Evolutionary conservation across 2,329 filamentous ascomycete species (phyloP).

Genomic region (Cercospora berteroae): DNA sequence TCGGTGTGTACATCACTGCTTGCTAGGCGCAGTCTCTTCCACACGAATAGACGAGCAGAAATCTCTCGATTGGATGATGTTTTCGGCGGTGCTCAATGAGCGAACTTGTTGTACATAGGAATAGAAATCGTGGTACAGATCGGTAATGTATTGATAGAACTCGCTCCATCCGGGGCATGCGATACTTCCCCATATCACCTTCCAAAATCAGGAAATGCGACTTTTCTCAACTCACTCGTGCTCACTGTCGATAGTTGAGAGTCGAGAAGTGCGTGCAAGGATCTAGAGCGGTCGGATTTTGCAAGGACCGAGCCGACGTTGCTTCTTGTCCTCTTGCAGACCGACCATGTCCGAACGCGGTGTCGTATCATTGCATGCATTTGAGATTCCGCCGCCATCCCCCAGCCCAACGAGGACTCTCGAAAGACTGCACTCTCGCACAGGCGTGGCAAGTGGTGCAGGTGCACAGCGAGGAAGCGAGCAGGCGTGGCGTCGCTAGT

Average conservation of each 20-base stretch:
- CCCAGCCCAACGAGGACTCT: too few relatives aligned
- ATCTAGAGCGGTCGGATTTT: not conserved
- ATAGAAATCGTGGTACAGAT: not conserved
- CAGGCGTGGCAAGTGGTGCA: not conserved
- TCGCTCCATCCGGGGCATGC: not conserved
- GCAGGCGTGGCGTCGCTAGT: not conserved
- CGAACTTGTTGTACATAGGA: not conserved
- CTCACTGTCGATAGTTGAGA: not conserved
- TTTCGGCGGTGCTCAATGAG: not conserved
- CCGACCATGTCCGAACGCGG: not conserved
- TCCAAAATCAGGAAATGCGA: not conserved
- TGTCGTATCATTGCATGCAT: not conserved
- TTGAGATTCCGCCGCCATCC: not conserved
- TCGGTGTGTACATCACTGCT: constrained; percentile 15
- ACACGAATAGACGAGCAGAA: not conserved
- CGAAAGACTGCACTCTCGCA: not conserved
- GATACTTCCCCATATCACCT: not conserved
- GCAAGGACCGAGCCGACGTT: not conserved
- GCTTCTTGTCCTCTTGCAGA: not conserved
- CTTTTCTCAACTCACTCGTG: not conserved
- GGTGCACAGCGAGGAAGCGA: not conserved
- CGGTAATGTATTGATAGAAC: not conserved
- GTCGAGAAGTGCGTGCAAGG: not conserved
- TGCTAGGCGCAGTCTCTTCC: constrained; percentile 6
- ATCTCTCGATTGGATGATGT: not conserved